Evolutionary conservation across 176 grass and related monocot species (phyloP).

Genomic region (Melocanna baccifera): DNA sequence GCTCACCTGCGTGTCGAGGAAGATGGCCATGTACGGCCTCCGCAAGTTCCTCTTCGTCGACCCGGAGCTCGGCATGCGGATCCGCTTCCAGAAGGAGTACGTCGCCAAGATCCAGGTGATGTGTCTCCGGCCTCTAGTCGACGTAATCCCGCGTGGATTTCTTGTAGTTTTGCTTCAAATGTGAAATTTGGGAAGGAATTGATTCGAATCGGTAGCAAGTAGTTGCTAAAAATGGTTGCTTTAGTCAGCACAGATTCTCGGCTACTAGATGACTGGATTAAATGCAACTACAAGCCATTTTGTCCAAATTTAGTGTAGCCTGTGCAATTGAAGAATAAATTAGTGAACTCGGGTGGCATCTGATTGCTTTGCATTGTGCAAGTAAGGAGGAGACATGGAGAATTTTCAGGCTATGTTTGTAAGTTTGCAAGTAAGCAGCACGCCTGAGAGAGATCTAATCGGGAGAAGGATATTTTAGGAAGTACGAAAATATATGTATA

Average conservation of each 20-base stretch:
- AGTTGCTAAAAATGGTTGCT: too few relatives aligned
- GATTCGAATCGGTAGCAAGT: neutral
- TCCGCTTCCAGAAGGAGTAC: slow-evolving; percentile 87
- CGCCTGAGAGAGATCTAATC: too few relatives aligned
- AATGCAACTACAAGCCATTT: neutral
- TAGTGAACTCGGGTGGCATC: neutral
- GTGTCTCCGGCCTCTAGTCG: neutral
- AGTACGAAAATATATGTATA: too few relatives aligned
- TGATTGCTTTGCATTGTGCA: neutral
- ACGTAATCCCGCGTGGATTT: neutral
- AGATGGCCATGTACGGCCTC: slow-evolving; percentile 77
- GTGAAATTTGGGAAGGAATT: neutral
- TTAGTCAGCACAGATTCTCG: neutral
- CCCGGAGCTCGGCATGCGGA: slow-evolving; percentile 53
- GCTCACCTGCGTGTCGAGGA: slow-evolving; percentile 68
- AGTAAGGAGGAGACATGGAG: neutral
- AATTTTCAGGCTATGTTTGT: neutral
- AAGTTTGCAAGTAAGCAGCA: too few relatives aligned
- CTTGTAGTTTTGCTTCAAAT: neutral
- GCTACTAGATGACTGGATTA: neutral
- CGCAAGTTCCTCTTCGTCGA: slow-evolving; percentile 93
- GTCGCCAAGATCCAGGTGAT: slow-evolving; percentile 71
- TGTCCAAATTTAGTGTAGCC: neutral
- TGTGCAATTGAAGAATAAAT: neutral
- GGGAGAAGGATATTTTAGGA: too few relatives aligned